These are phyloP conservation scores for Hyaloperonospora brassicae DNA, from an alignment of 352 stramenopile genomes.

Conservation along the genomic window DNA sequence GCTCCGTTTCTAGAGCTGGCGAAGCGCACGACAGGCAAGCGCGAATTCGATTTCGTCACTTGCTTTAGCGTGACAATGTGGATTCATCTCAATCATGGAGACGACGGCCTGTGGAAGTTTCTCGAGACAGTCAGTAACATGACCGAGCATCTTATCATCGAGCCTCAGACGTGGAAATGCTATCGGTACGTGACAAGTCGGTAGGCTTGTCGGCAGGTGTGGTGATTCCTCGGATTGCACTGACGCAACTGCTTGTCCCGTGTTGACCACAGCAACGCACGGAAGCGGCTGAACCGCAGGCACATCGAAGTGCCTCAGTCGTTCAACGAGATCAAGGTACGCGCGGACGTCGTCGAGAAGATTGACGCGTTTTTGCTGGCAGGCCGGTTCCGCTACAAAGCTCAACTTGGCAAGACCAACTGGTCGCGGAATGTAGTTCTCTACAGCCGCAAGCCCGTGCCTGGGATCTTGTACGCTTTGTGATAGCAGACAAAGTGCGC, in stretches of 20 bases:
- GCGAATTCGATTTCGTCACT: slow-evolving; percentile 65
- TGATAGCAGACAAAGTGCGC: neutral
- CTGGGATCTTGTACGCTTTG: slow-evolving; percentile 34
- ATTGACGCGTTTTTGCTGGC: slow-evolving; percentile 60
- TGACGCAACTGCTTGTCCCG: neutral
- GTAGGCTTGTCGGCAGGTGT: neutral
- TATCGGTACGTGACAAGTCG: slow-evolving; percentile 47
- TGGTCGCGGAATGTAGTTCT: slow-evolving; percentile 67
- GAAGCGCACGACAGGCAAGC: slow-evolving; percentile 25
- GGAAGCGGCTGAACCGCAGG: slow-evolving; percentile 57
- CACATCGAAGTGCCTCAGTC: slow-evolving; percentile 40
- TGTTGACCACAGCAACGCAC: slow-evolving; percentile 41
- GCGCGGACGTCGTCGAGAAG: slow-evolving; percentile 49
- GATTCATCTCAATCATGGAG: slow-evolving; percentile 82
- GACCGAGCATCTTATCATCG: slow-evolving; percentile 64
- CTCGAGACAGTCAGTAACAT: slow-evolving; percentile 53
- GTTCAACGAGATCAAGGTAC: slow-evolving; percentile 54
- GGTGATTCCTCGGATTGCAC: slow-evolving; percentile 7
- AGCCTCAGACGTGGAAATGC: slow-evolving; percentile 82
- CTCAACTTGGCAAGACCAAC: slow-evolving; percentile 67
- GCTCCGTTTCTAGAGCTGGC: slow-evolving; percentile 34
- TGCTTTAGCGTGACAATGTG: slow-evolving; percentile 85
- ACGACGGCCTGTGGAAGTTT: slow-evolving; percentile 70
- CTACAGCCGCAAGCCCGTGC: slow-evolving; percentile 51
- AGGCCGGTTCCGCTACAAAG: slow-evolving; percentile 56